Evolutionary conservation across 805 yeast genomes (phyloP).

Genomic region (Yueomyces sp.): DNA sequence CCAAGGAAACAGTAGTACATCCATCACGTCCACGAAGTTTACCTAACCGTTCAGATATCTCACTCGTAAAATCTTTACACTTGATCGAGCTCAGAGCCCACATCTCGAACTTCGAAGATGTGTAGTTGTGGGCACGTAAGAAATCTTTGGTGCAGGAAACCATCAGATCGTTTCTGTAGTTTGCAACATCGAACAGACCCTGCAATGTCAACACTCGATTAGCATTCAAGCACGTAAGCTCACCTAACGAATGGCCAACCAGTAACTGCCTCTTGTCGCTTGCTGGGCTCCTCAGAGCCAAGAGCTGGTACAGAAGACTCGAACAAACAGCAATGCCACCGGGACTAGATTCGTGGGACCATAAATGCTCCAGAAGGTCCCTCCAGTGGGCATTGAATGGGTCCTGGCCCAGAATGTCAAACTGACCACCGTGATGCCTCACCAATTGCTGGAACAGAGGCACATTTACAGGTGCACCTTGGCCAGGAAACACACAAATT

Average conservation of each 20-base stretch:
- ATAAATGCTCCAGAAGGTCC: too few species aligned
- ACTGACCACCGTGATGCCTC: too few species aligned
- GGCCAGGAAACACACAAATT: too few species aligned
- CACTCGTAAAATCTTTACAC: conserved; percentile 12
- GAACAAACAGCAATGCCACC: conserved; percentile 23
- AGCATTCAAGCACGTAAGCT: conserved; percentile 19
- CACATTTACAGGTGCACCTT: too few species aligned
- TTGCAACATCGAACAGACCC: conserved; percentile 21
- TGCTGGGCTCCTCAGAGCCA: neutral
- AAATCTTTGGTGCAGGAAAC: conserved; percentile 18
- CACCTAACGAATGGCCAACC: conserved; percentile 26
- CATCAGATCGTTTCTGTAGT: conserved; percentile 23
- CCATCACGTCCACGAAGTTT: neutral
- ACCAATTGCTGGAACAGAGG: too few species aligned
- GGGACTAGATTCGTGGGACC: conserved; percentile 13
- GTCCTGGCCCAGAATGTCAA: too few species aligned
- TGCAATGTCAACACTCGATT: conserved; percentile 15
- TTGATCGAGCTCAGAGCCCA: conserved; percentile 23
- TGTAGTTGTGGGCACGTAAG: conserved; percentile 13
- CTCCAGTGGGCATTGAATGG: too few species aligned
- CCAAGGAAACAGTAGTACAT: conserved; percentile 13
- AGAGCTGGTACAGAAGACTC: conserved; percentile 16
- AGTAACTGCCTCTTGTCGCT: conserved; percentile 1
- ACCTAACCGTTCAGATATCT: conserved; percentile 2
- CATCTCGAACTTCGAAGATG: conserved; percentile 17